phyloP scores from a whole-genome alignment of 306 rosid species.

The Cucurbita pepo region DNA sequence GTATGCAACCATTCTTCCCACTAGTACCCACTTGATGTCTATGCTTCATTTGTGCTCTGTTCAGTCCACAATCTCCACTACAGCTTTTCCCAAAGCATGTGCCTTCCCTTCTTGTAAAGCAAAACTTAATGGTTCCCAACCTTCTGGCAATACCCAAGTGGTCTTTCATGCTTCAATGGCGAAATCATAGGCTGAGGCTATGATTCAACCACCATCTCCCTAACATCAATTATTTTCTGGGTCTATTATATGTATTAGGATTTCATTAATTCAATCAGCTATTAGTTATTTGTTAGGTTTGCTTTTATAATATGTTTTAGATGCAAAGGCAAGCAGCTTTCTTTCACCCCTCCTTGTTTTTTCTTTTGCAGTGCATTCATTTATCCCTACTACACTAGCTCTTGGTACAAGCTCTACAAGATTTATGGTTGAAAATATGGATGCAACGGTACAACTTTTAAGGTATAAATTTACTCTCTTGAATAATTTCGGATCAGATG shows the following conservation, averaged over 20 bases:
- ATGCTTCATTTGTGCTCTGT: background rate
- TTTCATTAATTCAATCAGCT: background rate
- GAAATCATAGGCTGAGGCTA: background rate
- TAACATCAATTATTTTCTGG: background rate
- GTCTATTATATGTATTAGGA: background rate
- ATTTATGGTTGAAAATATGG: background rate
- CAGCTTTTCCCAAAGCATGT: background rate
- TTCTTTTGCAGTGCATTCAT: background rate
- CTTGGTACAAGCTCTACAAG: background rate
- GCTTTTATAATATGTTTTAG: background rate
- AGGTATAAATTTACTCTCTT: no score
- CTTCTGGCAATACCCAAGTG: background rate
- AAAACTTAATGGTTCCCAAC: background rate
- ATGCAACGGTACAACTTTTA: background rate
- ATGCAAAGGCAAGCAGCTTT: background rate
- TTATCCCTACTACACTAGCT: background rate
- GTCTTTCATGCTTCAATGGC: background rate
- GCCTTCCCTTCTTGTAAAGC: background rate
- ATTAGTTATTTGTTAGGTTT: background rate
- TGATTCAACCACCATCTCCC: background rate
- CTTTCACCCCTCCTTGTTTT: background rate
- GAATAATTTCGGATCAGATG: background rate
- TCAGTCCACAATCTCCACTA: background rate
- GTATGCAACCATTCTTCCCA: no score
- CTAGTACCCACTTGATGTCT: background rate